Conservation (phyloP, 306 rosid genomes). For the Pterocarpus macrocarpus region DNA sequence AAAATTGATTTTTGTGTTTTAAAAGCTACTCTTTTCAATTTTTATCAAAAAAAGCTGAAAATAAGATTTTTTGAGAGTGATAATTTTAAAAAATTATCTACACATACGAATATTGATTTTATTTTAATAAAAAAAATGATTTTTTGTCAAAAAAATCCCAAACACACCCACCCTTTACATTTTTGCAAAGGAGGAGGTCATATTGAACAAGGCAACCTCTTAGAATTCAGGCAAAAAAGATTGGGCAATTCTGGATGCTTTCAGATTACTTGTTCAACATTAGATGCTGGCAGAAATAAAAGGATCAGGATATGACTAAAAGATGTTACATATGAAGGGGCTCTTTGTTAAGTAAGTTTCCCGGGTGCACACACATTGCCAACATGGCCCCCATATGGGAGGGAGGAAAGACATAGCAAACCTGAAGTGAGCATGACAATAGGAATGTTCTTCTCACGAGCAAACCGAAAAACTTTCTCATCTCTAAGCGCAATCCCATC, state of each 20-base stretch:
- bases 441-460: slow-evolving; percentile 79
- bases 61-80: too few species aligned
- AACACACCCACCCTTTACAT: too few species aligned
- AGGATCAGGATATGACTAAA: slow-evolving; percentile 14
- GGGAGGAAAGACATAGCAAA: slow-evolving; percentile 42
- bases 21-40: too few species aligned
- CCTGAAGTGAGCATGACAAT: slow-evolving; percentile 98
- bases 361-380: not conserved
- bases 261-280: not conserved
- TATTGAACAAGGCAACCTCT: not conserved
- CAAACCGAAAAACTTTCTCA: slow-evolving; percentile 89
- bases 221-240: not conserved
- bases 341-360: not conserved
- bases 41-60: too few species aligned
- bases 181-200: too few species aligned
- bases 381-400: slow-evolving; percentile 1
- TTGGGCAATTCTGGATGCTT: not conserved
- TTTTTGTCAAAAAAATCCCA: too few species aligned
- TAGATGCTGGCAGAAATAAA: slow-evolving; percentile 3
- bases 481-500: slow-evolving; percentile 81
- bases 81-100: too few species aligned
- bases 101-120: too few species aligned
- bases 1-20: too few species aligned
- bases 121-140: too few species aligned
- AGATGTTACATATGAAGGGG: not conserved